Conservation (phyloP, 441 rosid species). For the Gossypium armourianum region DNA sequence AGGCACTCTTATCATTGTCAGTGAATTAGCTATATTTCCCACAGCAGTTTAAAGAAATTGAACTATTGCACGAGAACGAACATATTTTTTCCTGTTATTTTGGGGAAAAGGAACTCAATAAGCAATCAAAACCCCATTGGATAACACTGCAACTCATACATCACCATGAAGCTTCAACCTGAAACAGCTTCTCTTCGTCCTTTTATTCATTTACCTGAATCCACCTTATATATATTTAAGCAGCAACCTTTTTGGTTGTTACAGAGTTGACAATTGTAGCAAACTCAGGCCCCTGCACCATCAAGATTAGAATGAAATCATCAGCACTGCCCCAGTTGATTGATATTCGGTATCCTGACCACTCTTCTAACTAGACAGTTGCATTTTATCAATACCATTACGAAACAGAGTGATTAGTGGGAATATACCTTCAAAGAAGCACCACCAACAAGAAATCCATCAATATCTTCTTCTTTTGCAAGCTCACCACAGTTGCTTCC, state of each 20-base stretch:
- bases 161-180: slow-evolving; percentile 21
- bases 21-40: neutral
- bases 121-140: slow-evolving; percentile 21
- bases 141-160: slow-evolving; percentile 18
- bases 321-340: neutral
- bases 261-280: slow-evolving; percentile 84
- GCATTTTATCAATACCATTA: neutral
- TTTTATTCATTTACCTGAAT: slow-evolving; percentile 20
- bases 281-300: slow-evolving; percentile 80
- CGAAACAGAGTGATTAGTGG: neutral
- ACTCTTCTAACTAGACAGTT: neutral
- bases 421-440: slow-evolving; percentile 77
- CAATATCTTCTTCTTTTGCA: slow-evolving; percentile 86
- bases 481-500: slow-evolving; percentile 87
- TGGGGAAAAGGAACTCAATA: slow-evolving; percentile 13
- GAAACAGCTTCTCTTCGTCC: slow-evolving; percentile 17
- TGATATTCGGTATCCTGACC: neutral
- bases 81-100: neutral
- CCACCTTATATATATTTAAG: slow-evolving; percentile 29
- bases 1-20: slow-evolving; percentile 3
- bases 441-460: slow-evolving; percentile 95
- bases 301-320: neutral
- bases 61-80: slow-evolving; percentile 36
- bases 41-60: neutral
- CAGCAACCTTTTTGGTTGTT: slow-evolving; percentile 74